Evolutionary conservation across 371 early-diverging fungal species (phyloP), one percentile per base, ranked within the genome.

Genomic region (Globomyces sp.): DNA sequence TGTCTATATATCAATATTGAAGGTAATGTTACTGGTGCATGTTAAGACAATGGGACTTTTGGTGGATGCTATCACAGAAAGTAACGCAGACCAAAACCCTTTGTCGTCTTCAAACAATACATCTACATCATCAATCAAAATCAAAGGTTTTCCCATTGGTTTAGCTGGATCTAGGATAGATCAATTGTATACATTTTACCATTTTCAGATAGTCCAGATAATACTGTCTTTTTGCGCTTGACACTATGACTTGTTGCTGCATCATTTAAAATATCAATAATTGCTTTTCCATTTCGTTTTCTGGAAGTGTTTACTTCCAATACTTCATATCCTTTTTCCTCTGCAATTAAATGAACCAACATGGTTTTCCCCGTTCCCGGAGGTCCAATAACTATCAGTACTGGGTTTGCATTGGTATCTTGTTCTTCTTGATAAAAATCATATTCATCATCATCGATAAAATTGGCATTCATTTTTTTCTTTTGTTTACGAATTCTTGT

Each of bases 71-170:
- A 55, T 11, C 36, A 55, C 6, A 9, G 4, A 11, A 4, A 6
- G 55, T 9, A 55, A 36, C 8, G 36, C 11, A 4, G 36, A 34
- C 55, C 55, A 55, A 36, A 55, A 55, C 36, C 55, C 55, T 36
- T 55, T 55, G 55, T 55, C 55, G 10, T 4, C 6, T 11, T 55
- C 55, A 4, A 39, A 9, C 4, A 55, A 5, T 5, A 55, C 34
- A 36, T 55, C 55, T 9, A 55, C 55, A 55, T 55, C 55, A 24
- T 55, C 55, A 39, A 55, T 9, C 55, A 55, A 24, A 11, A 55
- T 11, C 55, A 55, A 24, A 55, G 55, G 10, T 39, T 39, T 24
- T 4, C 55, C 24, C 24, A 24, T 24, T 24, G 24, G 24, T 24
- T 24, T 24, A 24, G 11, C 49, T 13, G 49, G 11, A 49, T 49